Evolutionary conservation across 2,329 filamentous ascomycete species (phyloP).

Genomic region (Aspergillus ibericus): DNA sequence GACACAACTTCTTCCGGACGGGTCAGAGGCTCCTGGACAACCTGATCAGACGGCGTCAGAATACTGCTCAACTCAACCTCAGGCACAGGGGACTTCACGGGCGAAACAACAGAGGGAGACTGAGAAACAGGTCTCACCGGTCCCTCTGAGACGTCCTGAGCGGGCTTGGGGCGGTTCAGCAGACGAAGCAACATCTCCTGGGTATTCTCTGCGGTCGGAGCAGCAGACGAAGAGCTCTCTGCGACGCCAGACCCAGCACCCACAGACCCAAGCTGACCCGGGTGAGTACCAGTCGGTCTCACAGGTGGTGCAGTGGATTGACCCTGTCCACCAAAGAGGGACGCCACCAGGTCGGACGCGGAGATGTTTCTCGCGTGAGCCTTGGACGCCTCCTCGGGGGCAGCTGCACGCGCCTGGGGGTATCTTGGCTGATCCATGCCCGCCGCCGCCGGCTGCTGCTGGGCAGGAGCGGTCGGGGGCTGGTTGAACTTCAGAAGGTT

Average conservation of each 20-base stretch:
- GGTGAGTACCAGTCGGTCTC: conserved; percentile 15
- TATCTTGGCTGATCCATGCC: conserved; percentile 30
- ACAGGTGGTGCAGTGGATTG: conserved; percentile 28
- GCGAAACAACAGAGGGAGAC: conserved; percentile 42
- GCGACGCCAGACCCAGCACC: conserved; percentile 21
- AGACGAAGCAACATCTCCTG: conserved; percentile 84
- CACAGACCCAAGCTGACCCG: conserved; percentile 12
- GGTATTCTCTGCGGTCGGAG: conserved; percentile 62
- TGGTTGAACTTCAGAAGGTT: conserved; percentile 66
- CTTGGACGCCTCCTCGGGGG: conserved; percentile 20
- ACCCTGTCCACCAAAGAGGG: conserved; percentile 52
- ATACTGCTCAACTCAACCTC: conserved; percentile 14
- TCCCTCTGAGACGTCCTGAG: conserved; percentile 26
- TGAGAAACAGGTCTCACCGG: conserved; percentile 32
- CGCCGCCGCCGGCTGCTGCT: conserved; percentile 29
- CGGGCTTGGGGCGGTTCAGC: conserved; percentile 68
- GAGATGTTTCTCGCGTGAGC: conserved; percentile 47
- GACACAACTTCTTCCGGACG: conserved; percentile 18
- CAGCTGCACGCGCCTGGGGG: conserved; percentile 27
- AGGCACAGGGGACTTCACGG: conserved; percentile 31
- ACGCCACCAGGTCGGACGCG: conserved; percentile 59
- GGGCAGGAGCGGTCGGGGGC: conserved; percentile 33
- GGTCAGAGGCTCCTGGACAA: conserved; percentile 14
- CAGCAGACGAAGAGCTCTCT: conserved; percentile 19
- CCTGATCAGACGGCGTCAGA: conserved; percentile 13